Evolutionary conservation across 805 yeast genomes (phyloP), one percentile per base, ranked within the genome.

Genomic region (Starmerella asiatica): DNA sequence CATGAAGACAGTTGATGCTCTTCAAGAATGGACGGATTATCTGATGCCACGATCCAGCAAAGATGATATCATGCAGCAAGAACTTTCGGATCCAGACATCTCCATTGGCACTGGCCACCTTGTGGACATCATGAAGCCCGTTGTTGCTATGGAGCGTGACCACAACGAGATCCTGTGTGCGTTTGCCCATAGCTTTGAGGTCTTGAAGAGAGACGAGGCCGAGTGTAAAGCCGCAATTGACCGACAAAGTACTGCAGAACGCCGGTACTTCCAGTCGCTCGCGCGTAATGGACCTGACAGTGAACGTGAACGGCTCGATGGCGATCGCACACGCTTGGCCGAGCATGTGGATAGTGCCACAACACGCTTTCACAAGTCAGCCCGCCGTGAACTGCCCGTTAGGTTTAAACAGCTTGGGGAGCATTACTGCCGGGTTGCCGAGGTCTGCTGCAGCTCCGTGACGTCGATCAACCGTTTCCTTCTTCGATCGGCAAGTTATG

Each of bases 11-110:
- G 30, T 34, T 9, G 47, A 41, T 9, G 35, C 45, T 21, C 9
- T 53, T 32, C 28, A 19, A 4, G 32, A 38, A 2, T 54, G 58
- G 58, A 33, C 51, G 1, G 45, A 40, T 15, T 36, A 30, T 31
- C 34, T 44, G 5, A 14, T 37, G 3, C 45, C 41, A 2, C 41
- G 27, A 14, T 5, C 21, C 23, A 21, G 4, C 8, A n/a, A 19
- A 3, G 8, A 30, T 5, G 42, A 42, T 36, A 8, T 29, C 24
- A 14, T 38, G 20, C 44, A 40, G 28, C 27, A 26, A 12, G 30
- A 35, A 3, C 21, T 40, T 15, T 34, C 37, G 6, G 52, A 50
- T 28, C 42, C 30, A 8, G 21, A 28, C 7, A 23, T 44, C 31
- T 29, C 45, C 27, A 36, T 33, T 16, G 19, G 46, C 34, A 15